Base-by-base conservation (phyloP, 2,329 filamentous ascomycete species). In the Monosporascus ibericus region DNA sequence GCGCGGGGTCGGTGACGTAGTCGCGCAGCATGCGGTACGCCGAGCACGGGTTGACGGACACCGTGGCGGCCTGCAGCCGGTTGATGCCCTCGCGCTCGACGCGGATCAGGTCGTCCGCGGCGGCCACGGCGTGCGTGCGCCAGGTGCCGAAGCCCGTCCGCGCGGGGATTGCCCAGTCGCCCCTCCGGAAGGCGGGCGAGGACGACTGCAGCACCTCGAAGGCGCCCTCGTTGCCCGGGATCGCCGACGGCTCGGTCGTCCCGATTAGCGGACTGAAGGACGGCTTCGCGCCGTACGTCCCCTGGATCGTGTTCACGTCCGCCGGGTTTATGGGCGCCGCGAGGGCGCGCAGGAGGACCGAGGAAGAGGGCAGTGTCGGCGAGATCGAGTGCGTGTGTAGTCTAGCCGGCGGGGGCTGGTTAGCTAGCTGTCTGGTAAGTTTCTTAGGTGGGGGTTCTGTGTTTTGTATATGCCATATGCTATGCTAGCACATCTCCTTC, bases 231-330 rank as follows among this genome's bases (percentile, higher is more conserved):
- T 96, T 97, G 25, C 91, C 91, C 1, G 84, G 87, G 1, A 94
- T 82, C 1, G 90, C 89, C 7, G 87, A 82, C 2, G 92, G 90
- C 24, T 84, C 76, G 1, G 83, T 60, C 0, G 92, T 96, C 52
- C 91, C 88, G 51, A 99, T 82, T 1, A 82, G 72, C 6, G 84
- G 85, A 18, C 83, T 85, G 71, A 95, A 92, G 44, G 80, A 75
- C 0, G 92, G 91, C 68, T 90, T 90, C 46, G 85, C 85, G 56
- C 92, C 92, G 74, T 99, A 99, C 4, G 92, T 91, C 59, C 94
- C 94, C 76, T 99, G 94, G 65, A 99, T 89, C 64, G 92, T 92
- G 77, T 99, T 99, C 71, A 99, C 89, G 73, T 99, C 94, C 65
- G 94, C 92, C 24, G 94, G 94, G 75, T 99, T 99, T 70, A 99